Conservation (phyloP, 2,329 filamentous ascomycete species). For the Tolypocladium album region DNA sequence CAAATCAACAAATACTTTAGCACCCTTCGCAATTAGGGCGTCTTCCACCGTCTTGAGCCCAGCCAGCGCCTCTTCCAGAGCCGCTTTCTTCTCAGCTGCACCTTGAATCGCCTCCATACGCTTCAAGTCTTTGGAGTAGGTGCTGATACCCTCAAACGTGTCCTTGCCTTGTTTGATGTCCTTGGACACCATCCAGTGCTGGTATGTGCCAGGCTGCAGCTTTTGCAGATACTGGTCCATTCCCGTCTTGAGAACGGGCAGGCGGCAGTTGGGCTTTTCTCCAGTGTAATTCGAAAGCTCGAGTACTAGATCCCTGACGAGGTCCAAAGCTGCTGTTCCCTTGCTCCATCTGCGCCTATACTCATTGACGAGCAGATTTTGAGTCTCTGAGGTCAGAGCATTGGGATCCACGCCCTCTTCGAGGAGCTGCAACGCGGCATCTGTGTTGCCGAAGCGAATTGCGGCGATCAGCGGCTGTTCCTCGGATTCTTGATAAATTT, state of each 20-base stretch:
- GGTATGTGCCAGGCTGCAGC: conserved; percentile 46
- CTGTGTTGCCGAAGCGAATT: conserved; percentile 27
- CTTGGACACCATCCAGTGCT: conserved; percentile 39
- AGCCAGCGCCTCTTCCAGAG: conserved; percentile 37
- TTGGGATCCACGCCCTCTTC: conserved; percentile 56
- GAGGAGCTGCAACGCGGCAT: conserved; percentile 47
- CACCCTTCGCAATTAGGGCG: conserved; percentile 44
- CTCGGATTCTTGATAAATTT: conserved; percentile 31
- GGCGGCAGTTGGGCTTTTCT: conserved; percentile 3
- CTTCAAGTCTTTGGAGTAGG: conserved; percentile 14
- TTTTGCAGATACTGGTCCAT: conserved; percentile 42
- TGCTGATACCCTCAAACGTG: conserved; percentile 19
- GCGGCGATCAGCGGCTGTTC: conserved; percentile 61
- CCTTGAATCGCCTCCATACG: conserved; percentile 7
- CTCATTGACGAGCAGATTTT: conserved; percentile 21
- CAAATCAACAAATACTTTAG: conserved; percentile 56
- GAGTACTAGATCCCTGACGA: conserved; percentile 42
- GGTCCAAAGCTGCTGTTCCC: conserved; percentile 47
- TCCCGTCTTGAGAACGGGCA: conserved; percentile 13
- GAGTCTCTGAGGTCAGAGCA: conserved; percentile 33
- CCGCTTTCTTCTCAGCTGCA: conserved; percentile 40
- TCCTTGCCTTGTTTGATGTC: conserved; percentile 23
- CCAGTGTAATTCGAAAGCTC: conserved; percentile 33
- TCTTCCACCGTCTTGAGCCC: conserved; percentile 46
- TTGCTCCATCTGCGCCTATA: conserved; percentile 20